These are phyloP conservation scores for Osmanthus fragrans DNA, from an alignment of 257 asterid genomes.

Conservation along the genomic window DNA sequence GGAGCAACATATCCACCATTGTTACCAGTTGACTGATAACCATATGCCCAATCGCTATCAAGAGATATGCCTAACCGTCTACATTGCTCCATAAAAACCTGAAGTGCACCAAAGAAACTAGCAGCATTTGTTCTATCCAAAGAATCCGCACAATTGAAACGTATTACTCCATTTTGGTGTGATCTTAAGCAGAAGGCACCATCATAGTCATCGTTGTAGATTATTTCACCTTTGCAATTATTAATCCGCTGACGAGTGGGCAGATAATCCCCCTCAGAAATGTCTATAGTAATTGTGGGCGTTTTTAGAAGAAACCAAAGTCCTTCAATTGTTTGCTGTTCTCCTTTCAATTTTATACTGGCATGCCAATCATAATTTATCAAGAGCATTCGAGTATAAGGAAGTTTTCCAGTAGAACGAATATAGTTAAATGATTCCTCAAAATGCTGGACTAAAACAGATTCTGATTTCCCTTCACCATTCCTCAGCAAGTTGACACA, in stretches of 20 bases:
- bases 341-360: conserved; percentile 88
- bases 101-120: conserved; percentile 97
- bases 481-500: conserved; percentile 88
- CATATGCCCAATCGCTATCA: conserved; percentile 82
- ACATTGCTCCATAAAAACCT: conserved; percentile 93
- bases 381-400: conserved; percentile 75
- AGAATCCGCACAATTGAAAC: conserved; percentile 98
- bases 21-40: conserved; percentile 65
- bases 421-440: conserved; percentile 84
- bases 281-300: conserved; percentile 77
- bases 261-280: conserved; percentile 92
- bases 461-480: conserved; percentile 95
- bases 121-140: conserved; percentile 99
- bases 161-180: conserved; percentile 97
- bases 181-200: conserved; percentile 98
- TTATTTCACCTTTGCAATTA: conserved; percentile 90
- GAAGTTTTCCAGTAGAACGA: conserved; percentile 79
- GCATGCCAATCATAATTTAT: conserved; percentile 99
- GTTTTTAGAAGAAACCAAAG: conserved; percentile 96
- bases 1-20: conserved; percentile 86
- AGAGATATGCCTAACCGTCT: conserved; percentile 96
- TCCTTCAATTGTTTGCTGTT: conserved; percentile 96
- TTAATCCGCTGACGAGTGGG: conserved; percentile 77
- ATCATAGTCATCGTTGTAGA: conserved; percentile 68
- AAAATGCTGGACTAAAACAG: conserved; percentile 87